Evolutionary conservation across 805 yeast genomes (phyloP), one percentile per base, ranked within the genome.

Genomic region (Yarrowia osloensis): DNA sequence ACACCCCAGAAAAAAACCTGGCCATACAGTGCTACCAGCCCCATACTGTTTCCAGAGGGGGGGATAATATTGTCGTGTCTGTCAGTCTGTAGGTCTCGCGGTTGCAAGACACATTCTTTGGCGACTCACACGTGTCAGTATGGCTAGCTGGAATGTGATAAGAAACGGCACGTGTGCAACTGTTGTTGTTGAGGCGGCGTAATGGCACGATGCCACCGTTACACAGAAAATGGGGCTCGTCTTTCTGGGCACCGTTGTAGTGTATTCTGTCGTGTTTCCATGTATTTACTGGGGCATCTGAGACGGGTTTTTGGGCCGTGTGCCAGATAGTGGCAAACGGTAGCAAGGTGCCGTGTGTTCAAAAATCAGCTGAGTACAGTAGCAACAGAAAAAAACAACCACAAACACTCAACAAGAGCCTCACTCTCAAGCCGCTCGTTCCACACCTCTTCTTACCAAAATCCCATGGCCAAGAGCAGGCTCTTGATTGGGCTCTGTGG

Each of bases 381-480:
- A 28, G 55, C 24, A 47, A 28, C 13, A 11, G 11, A 22, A 49
- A 13, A 4, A 31, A 21, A 33, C n/a, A 17, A 8, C 19, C 21
- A 7, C 57, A 31, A 31, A 50, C 17, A 31, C 54, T 19, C 26
- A 21, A 26, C 22, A 17, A 28, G 28, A 26, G 21, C 4, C 39
- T 4, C 55, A 7, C 7, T 19, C 55, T 12, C n/a, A 4, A 5
- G 2, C 28, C n/a, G 4, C 28, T 8, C 40, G 22, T 21, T 50
- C 61, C 61, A 54, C 59, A 26, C 19, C 19, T 54, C 19, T 54
- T 33, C 42, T 33, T 42, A 52, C 42, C 31, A 11, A n/a, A 9
- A 26, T 9, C 61, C 61, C 61, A 54, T 54, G 61, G 61, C 33
- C 31, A 22, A 54, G 42, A 54, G 42, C 61, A n/a, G 44, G 61